phyloP scores from a whole-genome alignment of 129 eudicot species.

The Saussurea involucrata region DNA sequence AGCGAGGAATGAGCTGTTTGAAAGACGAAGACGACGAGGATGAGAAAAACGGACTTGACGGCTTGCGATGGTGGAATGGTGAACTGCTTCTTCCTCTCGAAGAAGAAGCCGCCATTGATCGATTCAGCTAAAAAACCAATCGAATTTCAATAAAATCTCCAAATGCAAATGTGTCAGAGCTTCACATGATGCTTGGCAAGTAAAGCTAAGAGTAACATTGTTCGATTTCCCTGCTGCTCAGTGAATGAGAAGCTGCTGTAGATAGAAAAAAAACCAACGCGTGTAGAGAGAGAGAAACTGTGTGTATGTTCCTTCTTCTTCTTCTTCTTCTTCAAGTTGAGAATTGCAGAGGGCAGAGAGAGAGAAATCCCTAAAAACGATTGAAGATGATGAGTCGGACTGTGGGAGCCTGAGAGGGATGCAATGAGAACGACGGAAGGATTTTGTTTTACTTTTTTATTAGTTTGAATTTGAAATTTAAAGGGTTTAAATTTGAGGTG shows the following conservation, averaged over 20 bases:
- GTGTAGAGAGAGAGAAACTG: constrained; percentile 34
- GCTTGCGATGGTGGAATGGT: constrained; percentile 57
- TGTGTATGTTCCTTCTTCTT: background rate
- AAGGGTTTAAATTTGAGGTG: background rate
- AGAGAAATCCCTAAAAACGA: background rate
- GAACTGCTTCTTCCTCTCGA: constrained; percentile 75
- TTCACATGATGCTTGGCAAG: constrained; percentile 31
- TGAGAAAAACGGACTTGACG: constrained; percentile 73
- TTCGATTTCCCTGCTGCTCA: background rate
- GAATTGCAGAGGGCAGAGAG: background rate
- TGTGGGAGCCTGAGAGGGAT: constrained; percentile 4
- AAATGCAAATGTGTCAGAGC: constrained; percentile 23
- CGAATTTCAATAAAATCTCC: background rate
- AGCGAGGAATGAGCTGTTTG: constrained; percentile 56
- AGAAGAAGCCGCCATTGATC: constrained; percentile 66
- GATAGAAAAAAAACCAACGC: constrained; percentile 22
- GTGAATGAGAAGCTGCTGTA: constrained; percentile 6
- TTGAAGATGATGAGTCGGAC: background rate
- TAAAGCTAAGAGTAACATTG: constrained; percentile 6
- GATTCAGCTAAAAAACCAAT: constrained; percentile 13
- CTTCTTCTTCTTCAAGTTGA: background rate
- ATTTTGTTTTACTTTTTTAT: background rate
- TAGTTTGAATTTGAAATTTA: background rate
- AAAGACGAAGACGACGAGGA: constrained; percentile 75
- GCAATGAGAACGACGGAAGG: background rate